A percentile compares a stretch with the other conserved stretches of the same genome.
Conservation (phyloP, 2,329 filamentous ascomycete genomes). For the Phyllosticta ampelicida region DNA sequence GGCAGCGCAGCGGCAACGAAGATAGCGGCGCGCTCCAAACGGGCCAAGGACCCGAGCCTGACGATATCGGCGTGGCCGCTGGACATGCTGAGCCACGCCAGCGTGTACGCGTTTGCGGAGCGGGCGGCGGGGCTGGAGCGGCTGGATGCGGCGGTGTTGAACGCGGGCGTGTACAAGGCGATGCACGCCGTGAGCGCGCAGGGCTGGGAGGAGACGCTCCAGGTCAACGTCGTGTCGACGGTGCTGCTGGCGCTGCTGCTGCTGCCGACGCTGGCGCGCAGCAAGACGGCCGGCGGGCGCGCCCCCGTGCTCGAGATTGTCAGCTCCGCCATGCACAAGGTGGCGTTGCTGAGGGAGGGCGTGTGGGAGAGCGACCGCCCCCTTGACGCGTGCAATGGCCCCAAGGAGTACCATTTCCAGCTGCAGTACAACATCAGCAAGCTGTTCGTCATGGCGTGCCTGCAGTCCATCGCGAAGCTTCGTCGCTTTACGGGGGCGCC, state of each 20-base stretch:
- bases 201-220: conserved; percentile 26
- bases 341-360: not conserved
- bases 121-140: conserved; percentile 17
- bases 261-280: conserved; percentile 17
- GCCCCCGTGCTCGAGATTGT: conserved; percentile 11
- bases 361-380: not conserved
- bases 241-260: conserved; percentile 24
- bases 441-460: conserved; percentile 22
- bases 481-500: conserved; percentile 2
- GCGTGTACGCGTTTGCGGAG: conserved; percentile 25
- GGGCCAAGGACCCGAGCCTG: conserved; percentile 23
- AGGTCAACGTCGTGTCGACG: conserved; percentile 31
- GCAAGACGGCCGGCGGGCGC: not conserved
- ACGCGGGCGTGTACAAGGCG: conserved; percentile 26
- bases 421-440: conserved; percentile 24
- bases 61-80: conserved; percentile 37
- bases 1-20: conserved; percentile 28
- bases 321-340: conserved; percentile 7
- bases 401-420: not conserved
- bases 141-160: conserved; percentile 29
- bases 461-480: not conserved
- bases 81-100: conserved; percentile 32
- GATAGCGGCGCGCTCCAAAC: conserved; percentile 25
- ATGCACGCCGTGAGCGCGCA: conserved; percentile 15
- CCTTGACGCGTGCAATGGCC: not conserved